Evolutionary conservation across 2,329 filamentous ascomycete species (phyloP).

Genomic region (Verticillium dahliae): DNA sequence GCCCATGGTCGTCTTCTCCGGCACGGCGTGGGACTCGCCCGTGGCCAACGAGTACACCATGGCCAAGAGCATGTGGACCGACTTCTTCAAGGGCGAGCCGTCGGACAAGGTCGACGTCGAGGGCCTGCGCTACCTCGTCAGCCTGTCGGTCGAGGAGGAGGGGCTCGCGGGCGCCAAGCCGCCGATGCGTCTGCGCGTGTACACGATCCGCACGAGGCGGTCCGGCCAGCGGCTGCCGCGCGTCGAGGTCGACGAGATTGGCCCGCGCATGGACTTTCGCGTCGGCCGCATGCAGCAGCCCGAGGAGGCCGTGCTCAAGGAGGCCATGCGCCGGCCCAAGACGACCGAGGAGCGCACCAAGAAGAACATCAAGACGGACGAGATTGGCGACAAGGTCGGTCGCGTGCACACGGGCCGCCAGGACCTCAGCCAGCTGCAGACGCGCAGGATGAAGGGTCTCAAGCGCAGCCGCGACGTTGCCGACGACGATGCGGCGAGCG

Average conservation of each 20-base stretch:
- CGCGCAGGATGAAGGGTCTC: conserved; percentile 98
- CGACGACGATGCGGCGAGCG: conserved; percentile 43
- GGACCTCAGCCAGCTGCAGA: conserved; percentile 81
- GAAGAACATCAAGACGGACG: conserved; percentile 92
- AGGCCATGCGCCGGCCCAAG: conserved; percentile 82
- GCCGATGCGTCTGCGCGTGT: conserved; percentile 65
- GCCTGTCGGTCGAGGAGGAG: conserved; percentile 67
- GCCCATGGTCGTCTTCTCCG: conserved; percentile 87
- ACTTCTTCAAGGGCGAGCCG: conserved; percentile 79
- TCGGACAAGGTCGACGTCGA: conserved; percentile 85
- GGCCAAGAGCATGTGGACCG: conserved; percentile 79
- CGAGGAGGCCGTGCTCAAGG: conserved; percentile 75
- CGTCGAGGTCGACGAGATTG: conserved; percentile 92
- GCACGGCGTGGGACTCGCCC: conserved; percentile 79
- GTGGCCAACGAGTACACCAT: conserved; percentile 74
- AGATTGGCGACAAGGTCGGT: conserved; percentile 93
- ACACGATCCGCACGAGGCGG: conserved; percentile 79
- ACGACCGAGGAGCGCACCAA: conserved; percentile 70
- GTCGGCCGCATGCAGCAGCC: conserved; percentile 75
- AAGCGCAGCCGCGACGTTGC: conserved; percentile 68
- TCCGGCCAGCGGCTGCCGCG: conserved; percentile 81
- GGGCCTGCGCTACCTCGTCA: conserved; percentile 85
- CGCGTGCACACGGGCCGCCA: conserved; percentile 87
- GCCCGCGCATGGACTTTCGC: conserved; percentile 86
- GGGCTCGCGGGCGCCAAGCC: conserved; percentile 41